Evolutionary conservation across 208 protist genomes (phyloP).

Genomic region (Acanthamoeba sp.): DNA sequence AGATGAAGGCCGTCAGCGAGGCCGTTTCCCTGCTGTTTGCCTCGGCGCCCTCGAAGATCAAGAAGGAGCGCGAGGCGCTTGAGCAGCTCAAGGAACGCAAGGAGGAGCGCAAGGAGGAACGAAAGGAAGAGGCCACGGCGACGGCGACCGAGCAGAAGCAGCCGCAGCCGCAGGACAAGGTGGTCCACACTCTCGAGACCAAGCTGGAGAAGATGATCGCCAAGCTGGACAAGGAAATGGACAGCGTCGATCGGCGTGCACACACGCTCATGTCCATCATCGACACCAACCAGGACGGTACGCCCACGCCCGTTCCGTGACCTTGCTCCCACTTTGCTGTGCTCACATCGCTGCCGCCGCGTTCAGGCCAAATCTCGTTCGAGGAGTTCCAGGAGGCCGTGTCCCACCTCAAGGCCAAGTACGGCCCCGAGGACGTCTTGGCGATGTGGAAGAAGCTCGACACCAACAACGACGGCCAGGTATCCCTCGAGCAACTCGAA

Average conservation of each 20-base stretch:
- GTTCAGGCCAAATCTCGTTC: conserved; percentile 2
- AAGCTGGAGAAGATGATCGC: conserved; percentile 17
- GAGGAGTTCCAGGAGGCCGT: conserved; percentile 9
- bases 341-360: not conserved
- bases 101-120: not conserved
- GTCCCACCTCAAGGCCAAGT: conserved; percentile 26
- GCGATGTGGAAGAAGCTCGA: not conserved
- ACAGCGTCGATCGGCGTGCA: not conserved
- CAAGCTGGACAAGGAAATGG: conserved; percentile 12
- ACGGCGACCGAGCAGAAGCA: too few species aligned
- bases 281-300: conserved; percentile 36
- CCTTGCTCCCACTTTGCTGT: not conserved
- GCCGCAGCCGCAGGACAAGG: not conserved
- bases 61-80: conserved; percentile 13
- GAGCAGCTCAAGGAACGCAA: not conserved
- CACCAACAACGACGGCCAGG: not conserved
- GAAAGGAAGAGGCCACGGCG: not conserved
- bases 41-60: not conserved
- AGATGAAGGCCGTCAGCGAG: conserved; percentile 11
- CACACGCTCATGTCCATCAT: conserved; percentile 28
- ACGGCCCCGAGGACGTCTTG: not conserved
- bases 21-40: conserved; percentile 19
- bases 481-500: not conserved
- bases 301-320: too few species aligned
- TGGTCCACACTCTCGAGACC: conserved; percentile 11